A percentile compares a stretch with the other conserved stretches of the same genome.
Conservation (phyloP, 2,329 filamentous ascomycete genomes). For the Epichloe hybrida region DNA sequence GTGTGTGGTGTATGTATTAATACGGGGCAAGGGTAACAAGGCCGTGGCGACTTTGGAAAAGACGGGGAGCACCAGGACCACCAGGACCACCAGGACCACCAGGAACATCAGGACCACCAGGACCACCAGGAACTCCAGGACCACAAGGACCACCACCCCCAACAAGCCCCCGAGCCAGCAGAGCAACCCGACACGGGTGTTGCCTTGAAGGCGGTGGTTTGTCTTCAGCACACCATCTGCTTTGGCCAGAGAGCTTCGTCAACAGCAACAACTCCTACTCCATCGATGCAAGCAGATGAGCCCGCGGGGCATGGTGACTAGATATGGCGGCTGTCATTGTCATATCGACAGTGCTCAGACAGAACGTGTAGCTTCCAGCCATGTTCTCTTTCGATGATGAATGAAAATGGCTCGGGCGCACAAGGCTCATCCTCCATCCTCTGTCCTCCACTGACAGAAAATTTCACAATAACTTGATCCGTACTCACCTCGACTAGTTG, state of each 20-base stretch:
- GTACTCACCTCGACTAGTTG: neutral
- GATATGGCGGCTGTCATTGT: neutral
- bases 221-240: slow-evolving; percentile 1
- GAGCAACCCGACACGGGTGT: slow-evolving; percentile 1
- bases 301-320: neutral
- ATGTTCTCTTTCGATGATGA: neutral
- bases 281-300: neutral
- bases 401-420: neutral
- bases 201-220: slow-evolving; percentile 6
- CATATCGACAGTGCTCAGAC: neutral
- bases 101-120: too few species aligned
- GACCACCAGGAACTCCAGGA: too few species aligned
- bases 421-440: neutral
- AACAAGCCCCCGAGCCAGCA: neutral
- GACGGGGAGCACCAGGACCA: too few species aligned
- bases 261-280: too few species aligned
- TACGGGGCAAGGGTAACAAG: slow-evolving; percentile 3
- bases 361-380: too few species aligned
- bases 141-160: too few species aligned
- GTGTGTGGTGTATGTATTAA: slow-evolving; percentile 1
- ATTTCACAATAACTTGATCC: neutral
- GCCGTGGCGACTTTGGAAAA: too few species aligned
- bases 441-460: neutral
- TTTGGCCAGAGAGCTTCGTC: too few species aligned
- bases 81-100: too few species aligned